phyloP scores from a whole-genome alignment of 495 filamentous ascomycete genomes.

The Penicillium longicatenatum region DNA sequence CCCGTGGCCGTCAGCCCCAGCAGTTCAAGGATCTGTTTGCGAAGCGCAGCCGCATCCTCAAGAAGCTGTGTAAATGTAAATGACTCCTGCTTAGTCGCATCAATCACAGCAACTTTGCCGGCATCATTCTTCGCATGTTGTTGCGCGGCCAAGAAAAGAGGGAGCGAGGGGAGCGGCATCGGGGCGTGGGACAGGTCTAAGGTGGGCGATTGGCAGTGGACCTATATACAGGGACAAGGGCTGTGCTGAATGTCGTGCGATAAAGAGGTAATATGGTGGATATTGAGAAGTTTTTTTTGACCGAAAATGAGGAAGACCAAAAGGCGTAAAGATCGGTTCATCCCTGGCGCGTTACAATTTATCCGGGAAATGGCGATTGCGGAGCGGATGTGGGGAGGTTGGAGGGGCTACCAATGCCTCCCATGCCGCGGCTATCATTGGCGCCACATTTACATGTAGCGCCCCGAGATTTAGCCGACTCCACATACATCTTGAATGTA shows the following conservation, averaged over 20 bases:
- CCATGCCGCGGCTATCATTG: too few relatives aligned
- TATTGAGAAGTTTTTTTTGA: not conserved
- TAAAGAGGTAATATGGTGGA: not conserved
- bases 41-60: slow-evolving; percentile 66
- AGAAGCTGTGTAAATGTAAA: slow-evolving; percentile 83
- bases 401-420: not conserved
- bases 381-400: not conserved
- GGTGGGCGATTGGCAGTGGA: not conserved
- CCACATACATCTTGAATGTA: too few relatives aligned
- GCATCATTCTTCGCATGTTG: slow-evolving; percentile 59
- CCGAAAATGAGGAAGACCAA: not conserved
- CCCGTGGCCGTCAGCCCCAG: slow-evolving; percentile 40
- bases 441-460: too few relatives aligned
- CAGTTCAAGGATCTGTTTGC: slow-evolving; percentile 61
- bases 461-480: too few relatives aligned
- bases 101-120: slow-evolving; percentile 69
- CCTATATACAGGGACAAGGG: not conserved
- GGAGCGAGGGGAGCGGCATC: slow-evolving; percentile 63
- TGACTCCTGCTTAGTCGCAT: slow-evolving; percentile 65
- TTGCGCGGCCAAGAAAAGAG: slow-evolving; percentile 67
- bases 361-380: not conserved
- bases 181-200: slow-evolving; percentile 2
- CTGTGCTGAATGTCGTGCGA: not conserved
- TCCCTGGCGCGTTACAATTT: not conserved
- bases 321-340: not conserved